Base-by-base conservation (phyloP, 2,329 filamentous ascomycete genomes). In the Celoporthe dispersa region DNA sequence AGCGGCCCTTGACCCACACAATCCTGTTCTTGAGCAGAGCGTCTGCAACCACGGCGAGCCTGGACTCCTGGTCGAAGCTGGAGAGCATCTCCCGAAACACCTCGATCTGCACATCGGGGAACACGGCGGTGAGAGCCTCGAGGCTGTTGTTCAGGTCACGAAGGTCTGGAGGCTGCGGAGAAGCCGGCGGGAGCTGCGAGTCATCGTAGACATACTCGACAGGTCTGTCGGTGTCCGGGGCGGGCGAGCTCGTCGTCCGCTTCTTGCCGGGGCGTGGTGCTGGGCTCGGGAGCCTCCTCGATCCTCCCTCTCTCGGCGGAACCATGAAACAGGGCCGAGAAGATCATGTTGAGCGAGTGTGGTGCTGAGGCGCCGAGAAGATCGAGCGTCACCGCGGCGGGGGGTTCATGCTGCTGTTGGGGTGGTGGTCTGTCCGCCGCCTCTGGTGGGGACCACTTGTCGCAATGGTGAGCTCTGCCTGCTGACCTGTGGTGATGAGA, bases 1-100 rank as follows among this genome's bases (percentile, higher is more conserved):
- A 90, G 64, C 92, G 85, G 1, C 92, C 92, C 76, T 91, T 90
- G 73, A 92, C 90, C 85, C 90, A 93, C 64, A 87, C 86, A 67
- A 87, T 86, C 48, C 89, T 88, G 75, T 91, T 90, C 81, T 92
- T 94, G 70, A 96, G 84, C 70, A 96, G 82, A 64, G 90, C 87
- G 77, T 96, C 92, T 16, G 92, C 92, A 37, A 94, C 90, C 64
- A 96, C 85, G 59, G 92, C 90, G 33, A 95, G 81, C 73, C 92
- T 85, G 72, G 92, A 95, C 79, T 94, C 91, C 75, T 90, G 89
- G 75, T 91, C 91, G 77, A 94, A 91, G 76, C 85, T 91, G 53
- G 85, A 81, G 64, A 96, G 87, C 87, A 96, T 92, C 82, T 95
- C 92, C 60, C 92, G 88, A 77, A 96, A 93, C 25, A 94, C 92